phyloP scores from a whole-genome alignment of 371 early-diverging fungal genomes.

The Rhizopus delemar region DNA sequence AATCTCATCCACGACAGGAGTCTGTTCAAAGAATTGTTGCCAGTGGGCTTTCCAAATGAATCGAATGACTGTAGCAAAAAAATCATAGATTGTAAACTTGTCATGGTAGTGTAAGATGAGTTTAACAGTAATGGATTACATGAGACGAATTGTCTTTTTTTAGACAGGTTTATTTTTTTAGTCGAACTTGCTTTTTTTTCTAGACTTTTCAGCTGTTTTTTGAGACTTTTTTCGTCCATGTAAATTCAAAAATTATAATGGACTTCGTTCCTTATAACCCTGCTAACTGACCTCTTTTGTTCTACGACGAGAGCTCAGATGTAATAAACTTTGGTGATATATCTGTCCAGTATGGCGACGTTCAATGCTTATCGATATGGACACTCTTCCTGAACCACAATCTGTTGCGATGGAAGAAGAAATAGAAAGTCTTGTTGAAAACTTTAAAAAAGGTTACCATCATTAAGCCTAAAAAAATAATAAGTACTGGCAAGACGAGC shows the following conservation, averaged over 20 bases:
- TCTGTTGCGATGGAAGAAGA: conserved; percentile 13
- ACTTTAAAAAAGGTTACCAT: conserved; percentile 11
- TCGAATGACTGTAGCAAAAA: no score
- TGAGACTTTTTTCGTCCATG: conserved; percentile 1
- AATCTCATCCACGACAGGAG: no score
- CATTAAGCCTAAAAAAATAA: conserved; percentile 6
- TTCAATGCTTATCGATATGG: conserved; percentile 13
- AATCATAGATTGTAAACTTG: no score
- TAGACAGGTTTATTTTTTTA: no score
- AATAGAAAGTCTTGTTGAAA: conserved; percentile 12
- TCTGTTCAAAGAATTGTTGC: no score
- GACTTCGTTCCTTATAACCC: conserved; percentile 1
- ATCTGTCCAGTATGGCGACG: conserved; percentile 8
- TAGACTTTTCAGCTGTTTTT: conserved; percentile 3
- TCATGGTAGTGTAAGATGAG: no score
- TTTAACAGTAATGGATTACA: no score
- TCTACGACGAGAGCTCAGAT: conserved; percentile 3
- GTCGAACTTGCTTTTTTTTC: no score
- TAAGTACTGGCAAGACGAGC: conserved; percentile 12
- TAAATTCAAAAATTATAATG: conserved; percentile 6
- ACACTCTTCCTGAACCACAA: conserved; percentile 13
- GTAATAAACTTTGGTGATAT: conserved; percentile 6
- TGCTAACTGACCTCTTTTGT: neutral
- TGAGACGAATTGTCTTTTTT: no score
- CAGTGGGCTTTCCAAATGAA: no score